Conservation (phyloP, 805 yeast species). For the Vanderwaltozyma verrucispora region DNA sequence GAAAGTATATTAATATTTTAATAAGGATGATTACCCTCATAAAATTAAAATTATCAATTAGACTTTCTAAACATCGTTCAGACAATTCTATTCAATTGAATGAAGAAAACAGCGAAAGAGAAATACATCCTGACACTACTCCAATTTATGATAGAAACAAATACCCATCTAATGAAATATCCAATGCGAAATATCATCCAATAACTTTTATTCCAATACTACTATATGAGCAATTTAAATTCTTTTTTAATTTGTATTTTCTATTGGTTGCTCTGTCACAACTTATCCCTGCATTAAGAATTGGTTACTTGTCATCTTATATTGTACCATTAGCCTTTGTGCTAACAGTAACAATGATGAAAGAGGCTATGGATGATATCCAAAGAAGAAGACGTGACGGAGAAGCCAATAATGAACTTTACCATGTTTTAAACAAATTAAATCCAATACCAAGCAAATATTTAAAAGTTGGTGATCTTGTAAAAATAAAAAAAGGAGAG, state of each 20-base stretch:
- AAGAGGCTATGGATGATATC: slow-evolving; percentile 92
- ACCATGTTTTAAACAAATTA: slow-evolving; percentile 50
- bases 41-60: background rate
- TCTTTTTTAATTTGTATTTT: slow-evolving; percentile 89
- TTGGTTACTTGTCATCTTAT: slow-evolving; percentile 88
- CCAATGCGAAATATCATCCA: slow-evolving; percentile 91
- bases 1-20: background rate
- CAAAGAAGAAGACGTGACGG: slow-evolving; percentile 81
- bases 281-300: slow-evolving; percentile 76
- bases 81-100: slow-evolving; percentile 10
- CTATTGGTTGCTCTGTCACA: slow-evolving; percentile 90
- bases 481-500: slow-evolving; percentile 65
- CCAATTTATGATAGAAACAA: slow-evolving; percentile 26
- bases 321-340: slow-evolving; percentile 93
- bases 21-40: background rate
- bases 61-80: slow-evolving; percentile 5
- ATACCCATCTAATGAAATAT: slow-evolving; percentile 64
- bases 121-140: slow-evolving; percentile 35
- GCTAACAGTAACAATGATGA: slow-evolving; percentile 81
- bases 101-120: slow-evolving; percentile 28
- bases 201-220: slow-evolving; percentile 80
- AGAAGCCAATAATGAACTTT: slow-evolving; percentile 78
- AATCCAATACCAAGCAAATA: slow-evolving; percentile 43
- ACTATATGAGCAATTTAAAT: slow-evolving; percentile 91
- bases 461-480: slow-evolving; percentile 78